phyloP scores from a whole-genome alignment of 176 grass and related monocot genomes.

The Oryza nivara region DNA sequence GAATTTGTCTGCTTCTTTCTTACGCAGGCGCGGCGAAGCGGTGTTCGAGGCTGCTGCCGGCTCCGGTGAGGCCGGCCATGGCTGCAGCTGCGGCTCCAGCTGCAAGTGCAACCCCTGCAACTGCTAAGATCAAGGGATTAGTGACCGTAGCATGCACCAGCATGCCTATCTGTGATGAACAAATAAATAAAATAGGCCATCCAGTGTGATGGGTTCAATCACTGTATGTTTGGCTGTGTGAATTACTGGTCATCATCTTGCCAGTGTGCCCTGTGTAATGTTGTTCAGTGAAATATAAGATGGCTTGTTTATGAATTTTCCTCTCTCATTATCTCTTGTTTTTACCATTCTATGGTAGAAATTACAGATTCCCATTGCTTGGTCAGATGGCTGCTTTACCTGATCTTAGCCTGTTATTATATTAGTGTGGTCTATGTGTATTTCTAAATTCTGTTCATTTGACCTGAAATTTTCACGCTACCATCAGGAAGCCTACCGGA shows the following conservation, averaged over 20 bases:
- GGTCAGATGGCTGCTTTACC: too few species aligned
- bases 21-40: not conserved
- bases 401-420: too few species aligned
- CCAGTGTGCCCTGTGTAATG: not conserved
- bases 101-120: constrained; percentile 35
- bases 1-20: not conserved
- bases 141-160: not conserved
- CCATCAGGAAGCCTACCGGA: too few species aligned
- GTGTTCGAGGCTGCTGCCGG: constrained; percentile 1
- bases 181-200: not conserved
- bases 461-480: too few species aligned
- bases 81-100: constrained; percentile 32
- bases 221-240: not conserved
- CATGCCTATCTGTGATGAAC: not conserved
- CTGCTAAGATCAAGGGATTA: not conserved
- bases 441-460: too few species aligned
- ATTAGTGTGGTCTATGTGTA: too few species aligned
- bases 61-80: not conserved
- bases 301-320: not conserved
- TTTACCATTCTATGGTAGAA: not conserved
- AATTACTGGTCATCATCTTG: not conserved
- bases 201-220: not conserved
- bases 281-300: not conserved
- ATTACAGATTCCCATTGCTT: not conserved
- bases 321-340: not conserved